phyloP scores from a whole-genome alignment of 352 stramenopile species.

The Blastocystis sp. region DNA sequence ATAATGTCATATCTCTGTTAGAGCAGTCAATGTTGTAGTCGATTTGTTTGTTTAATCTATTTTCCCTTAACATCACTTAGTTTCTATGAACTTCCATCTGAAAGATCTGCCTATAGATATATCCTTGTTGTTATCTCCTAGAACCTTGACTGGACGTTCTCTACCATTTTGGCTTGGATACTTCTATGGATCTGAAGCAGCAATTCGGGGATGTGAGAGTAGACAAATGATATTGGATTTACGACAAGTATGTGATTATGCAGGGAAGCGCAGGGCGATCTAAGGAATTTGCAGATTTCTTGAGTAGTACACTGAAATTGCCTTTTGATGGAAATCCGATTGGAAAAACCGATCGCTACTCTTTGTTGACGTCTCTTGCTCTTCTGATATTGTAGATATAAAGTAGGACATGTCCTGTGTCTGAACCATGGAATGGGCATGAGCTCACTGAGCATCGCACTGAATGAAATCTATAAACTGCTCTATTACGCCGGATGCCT shows the following conservation, averaged over 20 bases:
- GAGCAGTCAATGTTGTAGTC: background rate
- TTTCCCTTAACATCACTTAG: background rate
- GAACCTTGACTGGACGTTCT: background rate
- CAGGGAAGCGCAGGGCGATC: conserved; percentile 22
- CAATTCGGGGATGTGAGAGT: conserved; percentile 34
- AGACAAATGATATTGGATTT: background rate
- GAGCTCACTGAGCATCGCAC: conserved; percentile 18
- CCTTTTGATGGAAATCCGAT: conserved; percentile 25
- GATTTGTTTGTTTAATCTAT: background rate
- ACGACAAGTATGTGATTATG: conserved; percentile 39
- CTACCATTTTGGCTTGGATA: conserved; percentile 40
- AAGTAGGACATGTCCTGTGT: background rate
- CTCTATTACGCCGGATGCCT: conserved; percentile 11
- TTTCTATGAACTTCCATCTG: conserved; percentile 23
- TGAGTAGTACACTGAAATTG: background rate
- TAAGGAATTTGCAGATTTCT: background rate
- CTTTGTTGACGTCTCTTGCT: background rate
- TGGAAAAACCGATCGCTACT: conserved; percentile 56
- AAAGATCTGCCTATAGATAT: conserved; percentile 2
- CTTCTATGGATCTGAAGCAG: conserved; percentile 27
- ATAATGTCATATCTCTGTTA: conserved; percentile 6
- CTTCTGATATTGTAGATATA: conserved; percentile 14
- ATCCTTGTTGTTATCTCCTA: background rate
- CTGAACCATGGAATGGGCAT: conserved; percentile 51
- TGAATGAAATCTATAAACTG: conserved; percentile 52